Conservation (phyloP, 2,329 filamentous ascomycete species). For the Myotisia sp. region DNA sequence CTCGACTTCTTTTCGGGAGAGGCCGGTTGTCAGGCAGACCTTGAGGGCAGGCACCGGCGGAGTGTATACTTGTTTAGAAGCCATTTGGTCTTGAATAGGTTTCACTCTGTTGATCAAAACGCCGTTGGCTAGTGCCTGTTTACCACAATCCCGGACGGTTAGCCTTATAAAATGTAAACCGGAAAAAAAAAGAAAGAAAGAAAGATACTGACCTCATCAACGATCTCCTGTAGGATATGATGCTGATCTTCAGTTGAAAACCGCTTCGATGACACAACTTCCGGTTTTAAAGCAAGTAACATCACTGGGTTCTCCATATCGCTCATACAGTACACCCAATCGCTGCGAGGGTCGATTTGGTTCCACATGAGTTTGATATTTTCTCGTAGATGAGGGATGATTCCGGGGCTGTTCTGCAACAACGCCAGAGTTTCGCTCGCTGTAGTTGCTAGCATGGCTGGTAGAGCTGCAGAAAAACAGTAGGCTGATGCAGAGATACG, state of each 20-base stretch:
- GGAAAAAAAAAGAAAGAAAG: background rate
- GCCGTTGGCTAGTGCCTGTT: constrained; percentile 71
- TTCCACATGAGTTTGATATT: constrained; percentile 73
- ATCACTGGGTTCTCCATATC: constrained; percentile 73
- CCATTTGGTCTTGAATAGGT: constrained; percentile 53
- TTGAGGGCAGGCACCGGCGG: constrained; percentile 70
- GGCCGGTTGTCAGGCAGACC: constrained; percentile 72
- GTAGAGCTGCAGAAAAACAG: constrained; percentile 88
- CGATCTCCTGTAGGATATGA: constrained; percentile 68
- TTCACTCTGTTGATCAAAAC: constrained; percentile 83
- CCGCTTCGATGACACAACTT: constrained; percentile 58
- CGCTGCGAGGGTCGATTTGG: constrained; percentile 81
- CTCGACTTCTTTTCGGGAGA: constrained; percentile 90
- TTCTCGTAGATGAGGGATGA: constrained; percentile 64
- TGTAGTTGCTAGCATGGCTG: constrained; percentile 87
- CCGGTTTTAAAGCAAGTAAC: constrained; percentile 67
- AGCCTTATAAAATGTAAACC: background rate
- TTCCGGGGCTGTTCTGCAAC: constrained; percentile 73
- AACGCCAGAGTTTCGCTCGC: constrained; percentile 80
- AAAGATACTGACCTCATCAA: constrained; percentile 73
- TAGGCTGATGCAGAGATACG: constrained; percentile 85
- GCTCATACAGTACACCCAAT: constrained; percentile 79
- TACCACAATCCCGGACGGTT: background rate
- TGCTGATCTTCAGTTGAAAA: constrained; percentile 66
- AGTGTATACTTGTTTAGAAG: constrained; percentile 54